Percentiles rank a stretch among this genome's conserved stretches.
phyloP scores from a whole-genome alignment of 2,329 filamentous ascomycete genomes.

The Arthrinium phaeospermum region DNA sequence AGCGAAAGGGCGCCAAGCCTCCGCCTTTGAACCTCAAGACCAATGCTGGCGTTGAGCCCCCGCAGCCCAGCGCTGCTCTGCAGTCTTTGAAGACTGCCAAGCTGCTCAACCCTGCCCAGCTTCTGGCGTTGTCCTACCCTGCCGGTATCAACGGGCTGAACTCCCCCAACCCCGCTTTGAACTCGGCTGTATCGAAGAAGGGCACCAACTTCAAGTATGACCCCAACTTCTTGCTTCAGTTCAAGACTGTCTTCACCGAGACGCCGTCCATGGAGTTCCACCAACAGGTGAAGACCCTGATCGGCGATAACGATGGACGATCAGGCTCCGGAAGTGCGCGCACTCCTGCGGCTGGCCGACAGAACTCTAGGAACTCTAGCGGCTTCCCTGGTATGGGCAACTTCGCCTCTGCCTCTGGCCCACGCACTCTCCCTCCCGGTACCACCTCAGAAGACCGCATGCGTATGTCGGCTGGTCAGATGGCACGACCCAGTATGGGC shows the following conservation, averaged over 20 bases:
- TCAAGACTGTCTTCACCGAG: conserved; percentile 95
- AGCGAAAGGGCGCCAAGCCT: conserved; percentile 76
- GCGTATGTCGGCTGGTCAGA: conserved; percentile 61
- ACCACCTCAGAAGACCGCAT: conserved; percentile 83
- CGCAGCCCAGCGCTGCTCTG: conserved; percentile 91
- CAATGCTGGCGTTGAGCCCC: conserved; percentile 79
- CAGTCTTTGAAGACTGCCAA: conserved; percentile 91
- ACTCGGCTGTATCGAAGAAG: conserved; percentile 79
- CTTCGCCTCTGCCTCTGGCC: conserved; percentile 56
- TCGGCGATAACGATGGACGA: conserved; percentile 72
- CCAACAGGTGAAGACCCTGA: conserved; percentile 81
- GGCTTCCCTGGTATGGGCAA: conserved; percentile 69
- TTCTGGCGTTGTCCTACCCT: conserved; percentile 22
- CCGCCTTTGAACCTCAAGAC: conserved; percentile 86
- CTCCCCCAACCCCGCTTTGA: conserved; percentile 91
- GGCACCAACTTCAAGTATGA: conserved; percentile 91
- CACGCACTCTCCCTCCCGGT: conserved; percentile 71
- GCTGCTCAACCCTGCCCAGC: conserved; percentile 60
- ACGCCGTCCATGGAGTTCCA: conserved; percentile 96
- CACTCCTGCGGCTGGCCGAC: conserved; percentile 57
- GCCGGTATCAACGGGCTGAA: conserved; percentile 80
- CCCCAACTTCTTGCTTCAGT: conserved; percentile 92
- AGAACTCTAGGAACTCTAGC: conserved; percentile 56
- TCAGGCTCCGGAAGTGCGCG: conserved; percentile 64
- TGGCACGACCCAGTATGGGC: conserved; percentile 53